These are phyloP conservation scores for Obba rivulosa DNA, from an alignment of 768 basidiomycete species.

Conservation along the genomic window DNA sequence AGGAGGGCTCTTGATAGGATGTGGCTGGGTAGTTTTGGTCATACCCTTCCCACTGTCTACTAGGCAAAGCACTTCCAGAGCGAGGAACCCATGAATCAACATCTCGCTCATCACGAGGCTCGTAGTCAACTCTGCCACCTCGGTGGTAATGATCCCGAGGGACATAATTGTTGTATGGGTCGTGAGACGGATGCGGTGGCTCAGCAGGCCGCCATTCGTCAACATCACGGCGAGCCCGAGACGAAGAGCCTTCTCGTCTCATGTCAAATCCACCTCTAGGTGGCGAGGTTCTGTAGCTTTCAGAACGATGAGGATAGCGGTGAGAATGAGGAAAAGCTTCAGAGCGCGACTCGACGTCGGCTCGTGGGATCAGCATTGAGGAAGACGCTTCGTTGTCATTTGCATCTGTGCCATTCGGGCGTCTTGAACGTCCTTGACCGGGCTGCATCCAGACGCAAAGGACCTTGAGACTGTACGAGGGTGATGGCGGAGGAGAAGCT, in stretches of 20 bases:
- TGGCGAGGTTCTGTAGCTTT: conserved; percentile 35
- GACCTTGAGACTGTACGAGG: conserved; percentile 13
- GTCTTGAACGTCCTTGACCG: conserved; percentile 38
- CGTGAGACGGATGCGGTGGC: conserved; percentile 30
- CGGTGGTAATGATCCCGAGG: conserved; percentile 46
- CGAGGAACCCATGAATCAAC: conserved; percentile 7
- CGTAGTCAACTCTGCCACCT: conserved; percentile 24
- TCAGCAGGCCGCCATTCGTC: conserved; percentile 50
- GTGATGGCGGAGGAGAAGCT: conserved; percentile 15
- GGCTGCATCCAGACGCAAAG: conserved; percentile 26
- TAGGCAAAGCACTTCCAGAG: background rate
- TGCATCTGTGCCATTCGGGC: conserved; percentile 23
- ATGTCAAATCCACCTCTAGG: conserved; percentile 33
- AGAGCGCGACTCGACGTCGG: conserved; percentile 42
- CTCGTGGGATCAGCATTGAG: conserved; percentile 35
- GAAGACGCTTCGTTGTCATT: conserved; percentile 18
- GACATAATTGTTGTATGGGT: conserved; percentile 35
- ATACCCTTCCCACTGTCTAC: conserved; percentile 8
- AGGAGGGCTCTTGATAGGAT: background rate
- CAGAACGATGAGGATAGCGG: conserved; percentile 29
- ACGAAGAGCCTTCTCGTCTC: conserved; percentile 48
- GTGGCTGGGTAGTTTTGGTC: conserved; percentile 6
- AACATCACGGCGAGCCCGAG: conserved; percentile 43
- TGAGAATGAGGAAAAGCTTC: conserved; percentile 31
- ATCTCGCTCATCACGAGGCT: conserved; percentile 12